A percentile compares a stretch with the other conserved stretches of the same genome.
These are phyloP conservation scores for Fusarium tricinctum DNA, from an alignment of 2,329 filamentous ascomycete species.

Conservation along the genomic window DNA sequence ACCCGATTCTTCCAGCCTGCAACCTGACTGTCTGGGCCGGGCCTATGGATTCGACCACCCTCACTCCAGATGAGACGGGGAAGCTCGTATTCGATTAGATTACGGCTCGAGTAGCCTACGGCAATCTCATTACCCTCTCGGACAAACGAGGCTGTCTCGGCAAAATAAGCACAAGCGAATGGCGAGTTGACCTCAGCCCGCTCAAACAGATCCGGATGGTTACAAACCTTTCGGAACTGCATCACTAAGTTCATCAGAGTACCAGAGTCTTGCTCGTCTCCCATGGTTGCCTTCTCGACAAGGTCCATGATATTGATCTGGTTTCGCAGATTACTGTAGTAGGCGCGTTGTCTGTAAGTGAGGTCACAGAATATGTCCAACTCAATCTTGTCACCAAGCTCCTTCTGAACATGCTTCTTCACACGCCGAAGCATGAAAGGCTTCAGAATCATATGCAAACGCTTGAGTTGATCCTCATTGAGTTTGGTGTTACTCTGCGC, in stretches of 20 bases:
- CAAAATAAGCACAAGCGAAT: conserved; percentile 86
- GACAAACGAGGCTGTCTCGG: conserved; percentile 94
- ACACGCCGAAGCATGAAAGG: conserved; percentile 99
- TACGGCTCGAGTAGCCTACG: conserved; percentile 90
- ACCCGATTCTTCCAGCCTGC: conserved; percentile 87
- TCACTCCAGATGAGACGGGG: conserved; percentile 87
- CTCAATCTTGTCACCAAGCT: conserved; percentile 98
- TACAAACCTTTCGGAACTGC: conserved; percentile 99
- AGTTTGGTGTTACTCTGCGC: conserved; percentile 99
- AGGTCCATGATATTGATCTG: conserved; percentile 99
- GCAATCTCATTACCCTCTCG: conserved; percentile 85
- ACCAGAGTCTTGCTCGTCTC: conserved; percentile 93
- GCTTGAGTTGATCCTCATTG: conserved; percentile 96
- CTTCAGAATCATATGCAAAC: conserved; percentile 98
- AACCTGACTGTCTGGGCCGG: conserved; percentile 78
- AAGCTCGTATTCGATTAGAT: conserved; percentile 84
- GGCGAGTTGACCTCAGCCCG: conserved; percentile 92
- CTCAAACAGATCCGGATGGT: conserved; percentile 97
- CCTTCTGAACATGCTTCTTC: conserved; percentile 99
- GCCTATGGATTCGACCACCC: conserved; percentile 79
- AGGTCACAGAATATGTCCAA: conserved; percentile 96
- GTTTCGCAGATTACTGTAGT: conserved; percentile 92
- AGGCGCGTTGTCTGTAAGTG: conserved; percentile 93
- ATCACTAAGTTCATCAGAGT: conserved; percentile 99
- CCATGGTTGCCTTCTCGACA: conserved; percentile 95